These are phyloP conservation scores for Larix kaempferi DNA, from an alignment of 75 land plant genomes.

Conservation along the genomic window DNA sequence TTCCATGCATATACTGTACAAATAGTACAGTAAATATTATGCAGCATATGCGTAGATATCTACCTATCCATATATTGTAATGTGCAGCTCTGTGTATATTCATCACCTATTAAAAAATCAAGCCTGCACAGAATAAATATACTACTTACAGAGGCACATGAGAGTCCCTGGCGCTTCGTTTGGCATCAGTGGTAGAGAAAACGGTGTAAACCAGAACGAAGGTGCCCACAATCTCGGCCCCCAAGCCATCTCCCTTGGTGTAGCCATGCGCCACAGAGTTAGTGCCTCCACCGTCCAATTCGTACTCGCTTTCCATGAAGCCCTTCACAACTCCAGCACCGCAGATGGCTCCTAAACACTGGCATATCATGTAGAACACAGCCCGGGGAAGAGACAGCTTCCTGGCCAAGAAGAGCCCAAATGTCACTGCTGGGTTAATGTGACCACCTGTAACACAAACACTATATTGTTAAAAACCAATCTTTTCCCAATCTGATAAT, in stretches of 20 bases:
- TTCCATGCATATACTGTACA: no score
- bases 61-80: no score
- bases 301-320: constrained; percentile 23
- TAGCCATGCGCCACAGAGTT: constrained; percentile 39
- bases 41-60: no score
- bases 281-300: constrained; percentile 32
- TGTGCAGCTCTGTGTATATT: no score
- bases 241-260: constrained; percentile 44
- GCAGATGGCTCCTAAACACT: constrained; percentile 39
- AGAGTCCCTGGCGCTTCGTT: constrained; percentile 43
- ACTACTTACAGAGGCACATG: constrained; percentile 36
- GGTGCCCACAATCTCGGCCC: constrained; percentile 47
- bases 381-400: constrained; percentile 40
- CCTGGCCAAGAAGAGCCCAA: constrained; percentile 38
- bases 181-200: constrained; percentile 48
- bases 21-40: no score
- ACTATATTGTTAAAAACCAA: no score
- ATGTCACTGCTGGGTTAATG: constrained; percentile 45
- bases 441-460: constrained; percentile 17
- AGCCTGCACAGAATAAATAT: no score
- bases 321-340: constrained; percentile 50
- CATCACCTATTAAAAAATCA: no score
- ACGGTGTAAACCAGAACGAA: constrained; percentile 49
- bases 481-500: no score
- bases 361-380: constrained; percentile 28